These are phyloP conservation scores for Zygosaccharomyces rouxii DNA, from an alignment of 805 yeast species.

Conservation along the genomic window DNA sequence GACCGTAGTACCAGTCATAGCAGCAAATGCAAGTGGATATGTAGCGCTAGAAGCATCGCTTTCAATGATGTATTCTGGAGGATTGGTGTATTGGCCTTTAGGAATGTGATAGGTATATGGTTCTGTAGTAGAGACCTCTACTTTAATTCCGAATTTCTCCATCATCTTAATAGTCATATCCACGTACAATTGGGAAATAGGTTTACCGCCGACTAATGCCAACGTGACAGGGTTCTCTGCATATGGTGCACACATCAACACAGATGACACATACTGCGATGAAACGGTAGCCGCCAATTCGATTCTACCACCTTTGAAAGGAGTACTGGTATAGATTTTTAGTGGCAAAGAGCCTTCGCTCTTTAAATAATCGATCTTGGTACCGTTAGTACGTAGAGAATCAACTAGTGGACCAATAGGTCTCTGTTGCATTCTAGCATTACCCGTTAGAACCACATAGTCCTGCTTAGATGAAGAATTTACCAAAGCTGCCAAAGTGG, in stretches of 20 bases:
- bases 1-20: constrained; percentile 87
- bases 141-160: constrained; percentile 81
- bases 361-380: constrained; percentile 65
- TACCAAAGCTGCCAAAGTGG: constrained; percentile 87
- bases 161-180: constrained; percentile 97
- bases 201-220: constrained; percentile 90
- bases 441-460: constrained; percentile 76
- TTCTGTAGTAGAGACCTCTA: constrained; percentile 63
- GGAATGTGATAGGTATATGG: constrained; percentile 89
- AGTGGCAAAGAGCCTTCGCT: constrained; percentile 82
- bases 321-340: constrained; percentile 60
- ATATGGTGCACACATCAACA: constrained; percentile 96
- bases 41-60: constrained; percentile 98
- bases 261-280: constrained; percentile 94
- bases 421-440: constrained; percentile 94
- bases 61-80: constrained; percentile 82
- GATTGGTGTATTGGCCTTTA: constrained; percentile 72
- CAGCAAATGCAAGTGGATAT: constrained; percentile 95
- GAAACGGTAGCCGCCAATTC: constrained; percentile 95
- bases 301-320: constrained; percentile 83
- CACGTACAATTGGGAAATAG: constrained; percentile 90
- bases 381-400: constrained; percentile 79
- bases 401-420: constrained; percentile 96
- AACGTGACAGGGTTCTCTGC: constrained; percentile 85
- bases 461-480: constrained; percentile 41